phyloP scores from a whole-genome alignment of 2,329 filamentous ascomycete species.

The Ceratocystis alfenasii region DNA sequence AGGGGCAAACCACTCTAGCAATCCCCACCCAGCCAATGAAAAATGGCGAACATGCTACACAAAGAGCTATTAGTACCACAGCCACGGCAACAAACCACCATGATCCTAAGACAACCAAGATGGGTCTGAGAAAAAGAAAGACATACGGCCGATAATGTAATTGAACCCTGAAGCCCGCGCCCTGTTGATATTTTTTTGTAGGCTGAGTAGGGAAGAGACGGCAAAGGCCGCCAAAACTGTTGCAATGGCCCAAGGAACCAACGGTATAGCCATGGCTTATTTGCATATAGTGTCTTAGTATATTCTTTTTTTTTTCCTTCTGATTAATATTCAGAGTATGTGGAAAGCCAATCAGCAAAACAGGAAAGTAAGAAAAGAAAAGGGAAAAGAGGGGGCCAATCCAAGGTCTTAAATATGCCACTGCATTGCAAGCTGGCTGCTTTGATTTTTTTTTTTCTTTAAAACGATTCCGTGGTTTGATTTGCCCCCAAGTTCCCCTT shows the following conservation, averaged over 20 bases:
- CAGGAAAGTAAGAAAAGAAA: not conserved
- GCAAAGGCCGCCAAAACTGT: slow-evolving; percentile 30
- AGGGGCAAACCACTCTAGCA: not conserved
- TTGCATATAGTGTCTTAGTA: not conserved
- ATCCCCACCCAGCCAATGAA: slow-evolving; percentile 46
- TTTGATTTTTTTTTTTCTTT: not conserved
- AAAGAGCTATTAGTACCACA: not conserved
- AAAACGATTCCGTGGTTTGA: not conserved
- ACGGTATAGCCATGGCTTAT: not conserved
- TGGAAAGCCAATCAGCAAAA: not conserved
- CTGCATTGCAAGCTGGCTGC: not conserved
- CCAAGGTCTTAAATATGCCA: not conserved
- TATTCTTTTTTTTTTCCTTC: not conserved
- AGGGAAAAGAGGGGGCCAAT: not conserved
- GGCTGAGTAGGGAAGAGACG: slow-evolving; percentile 28
- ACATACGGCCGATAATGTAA: slow-evolving; percentile 44
- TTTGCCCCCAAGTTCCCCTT: not conserved
- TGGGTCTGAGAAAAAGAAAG: not conserved
- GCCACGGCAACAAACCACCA: slow-evolving; percentile 20
- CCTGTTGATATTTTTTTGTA: slow-evolving; percentile 37
- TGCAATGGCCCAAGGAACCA: slow-evolving; percentile 27
- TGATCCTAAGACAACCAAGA: not conserved
- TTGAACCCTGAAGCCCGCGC: slow-evolving; percentile 42
- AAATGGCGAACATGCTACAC: slow-evolving; percentile 39
- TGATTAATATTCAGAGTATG: not conserved